Evolutionary conservation across 345 rosid genomes (phyloP), one percentile per base, ranked within the genome.

Genomic region (Populus alba): DNA sequence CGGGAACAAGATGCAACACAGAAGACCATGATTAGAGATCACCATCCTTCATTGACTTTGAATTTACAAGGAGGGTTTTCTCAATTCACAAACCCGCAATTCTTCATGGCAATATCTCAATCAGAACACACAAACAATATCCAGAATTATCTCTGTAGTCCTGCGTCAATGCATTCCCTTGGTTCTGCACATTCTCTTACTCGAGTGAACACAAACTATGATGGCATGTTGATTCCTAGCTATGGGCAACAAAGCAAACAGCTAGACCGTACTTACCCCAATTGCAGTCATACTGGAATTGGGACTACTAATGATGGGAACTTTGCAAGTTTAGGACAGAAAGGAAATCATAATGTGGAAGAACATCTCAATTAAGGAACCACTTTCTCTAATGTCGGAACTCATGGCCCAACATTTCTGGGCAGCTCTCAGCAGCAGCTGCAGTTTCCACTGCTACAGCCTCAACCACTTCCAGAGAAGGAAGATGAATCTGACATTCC

Each of bases 1-100:
- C 79, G 71, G 37, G 55, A 80, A 12, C 81, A 70, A 79, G 85
- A 74, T 47, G 70, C 61, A 59, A 47, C 49, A 20, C 70, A 49
- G 47, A 82, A 76, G 71, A 68, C 35, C 67, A 25, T 61, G 75
- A 20, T 65, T 37, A 12, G 31, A 38, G 76, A 74, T 69, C 31
- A 55, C 65, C 5, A 57, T 47, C 75, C 71, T 66, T 63, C 78
- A 67, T 74, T 78, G 27, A 25, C 76, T 49, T 31, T 71, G 51
- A 71, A 29, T 80, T 18, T 25, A 55, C 75, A 27, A 51, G 74
- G 75, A 49, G 84, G 49, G 70, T 41, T 38, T 49, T 63, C 38
- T 27, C 53, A 49, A 12, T 71, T 49, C 51, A 70, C 73, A 7
- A 55, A 67, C 57, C 11, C 53, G 23, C 80, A 77, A 41, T 35